Conservation (phyloP, 371 early-diverging fungal species). For the Apophysomyces ossiformis region DNA sequence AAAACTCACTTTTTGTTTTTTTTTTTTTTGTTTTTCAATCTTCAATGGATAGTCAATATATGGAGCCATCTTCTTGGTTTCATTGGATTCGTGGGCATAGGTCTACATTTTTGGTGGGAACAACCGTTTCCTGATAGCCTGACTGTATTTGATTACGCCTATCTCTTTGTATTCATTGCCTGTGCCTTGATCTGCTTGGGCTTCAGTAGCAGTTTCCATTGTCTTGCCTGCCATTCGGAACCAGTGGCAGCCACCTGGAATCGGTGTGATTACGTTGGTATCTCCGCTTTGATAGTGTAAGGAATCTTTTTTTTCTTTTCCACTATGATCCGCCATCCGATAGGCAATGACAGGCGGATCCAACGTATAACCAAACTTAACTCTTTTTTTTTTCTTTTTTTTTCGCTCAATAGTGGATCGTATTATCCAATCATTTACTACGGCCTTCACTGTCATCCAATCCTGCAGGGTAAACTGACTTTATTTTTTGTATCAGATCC, state of each 20-base stretch:
- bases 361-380: no score
- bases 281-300: constrained; percentile 83
- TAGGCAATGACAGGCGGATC: no score
- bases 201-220: constrained; percentile 83
- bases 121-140: constrained; percentile 48
- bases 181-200: constrained; percentile 82
- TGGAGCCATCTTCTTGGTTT: constrained; percentile 84
- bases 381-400: not conserved
- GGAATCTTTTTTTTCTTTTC: constrained; percentile 10
- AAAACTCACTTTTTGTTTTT: no score
- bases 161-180: constrained; percentile 70
- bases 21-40: no score
- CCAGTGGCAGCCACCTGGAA: constrained; percentile 70
- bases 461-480: constrained; percentile 29
- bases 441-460: constrained; percentile 23
- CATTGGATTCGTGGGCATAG: constrained; percentile 65
- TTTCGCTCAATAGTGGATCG: constrained; percentile 57
- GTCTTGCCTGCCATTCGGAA: constrained; percentile 88
- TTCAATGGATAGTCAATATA: constrained; percentile 66
- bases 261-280: constrained; percentile 93
- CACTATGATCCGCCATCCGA: no score
- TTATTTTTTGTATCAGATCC: not conserved
- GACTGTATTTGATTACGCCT: constrained; percentile 62
- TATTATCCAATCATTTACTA: constrained; percentile 72
- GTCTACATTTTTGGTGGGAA: constrained; percentile 52